A percentile compares a stretch with the other conserved stretches of the same genome.
Evolutionary conservation across 176 grass and related monocot genomes (phyloP).

Genomic region (Carex littledalei): DNA sequence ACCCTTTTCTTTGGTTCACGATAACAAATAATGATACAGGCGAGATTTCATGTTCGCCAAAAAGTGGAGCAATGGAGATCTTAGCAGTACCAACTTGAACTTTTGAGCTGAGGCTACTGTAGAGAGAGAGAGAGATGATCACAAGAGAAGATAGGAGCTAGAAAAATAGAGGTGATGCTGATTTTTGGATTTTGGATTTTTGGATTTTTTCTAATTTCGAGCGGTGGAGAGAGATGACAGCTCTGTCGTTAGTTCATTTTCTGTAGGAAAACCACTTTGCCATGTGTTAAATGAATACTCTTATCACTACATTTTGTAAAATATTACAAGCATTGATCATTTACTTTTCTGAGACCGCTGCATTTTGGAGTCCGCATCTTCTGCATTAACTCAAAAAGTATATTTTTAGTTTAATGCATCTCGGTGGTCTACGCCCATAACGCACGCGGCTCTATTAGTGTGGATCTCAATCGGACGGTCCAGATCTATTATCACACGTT

Average conservation of each 20-base stretch:
- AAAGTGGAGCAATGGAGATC: not conserved
- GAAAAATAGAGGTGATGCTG: not conserved
- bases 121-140: not conserved
- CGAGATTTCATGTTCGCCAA: not conserved
- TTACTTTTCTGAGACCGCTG: not conserved
- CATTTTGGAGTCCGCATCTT: not conserved
- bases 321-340: not conserved
- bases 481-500: too few species aligned
- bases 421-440: too few species aligned
- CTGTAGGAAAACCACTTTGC: not conserved
- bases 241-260: not conserved
- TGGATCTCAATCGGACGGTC: too few species aligned
- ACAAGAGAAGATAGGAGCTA: not conserved
- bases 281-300: not conserved
- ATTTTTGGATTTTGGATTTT: conserved; percentile 18
- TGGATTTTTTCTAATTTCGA: conserved; percentile 11
- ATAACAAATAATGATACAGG: not conserved
- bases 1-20: not conserved
- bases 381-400: too few species aligned
- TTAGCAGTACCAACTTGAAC: not conserved
- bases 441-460: too few species aligned
- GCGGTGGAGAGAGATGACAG: not conserved
- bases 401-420: too few species aligned
- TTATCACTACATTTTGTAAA: not conserved
- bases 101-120: too few species aligned